phyloP scores from a whole-genome alignment of 2,329 filamentous ascomycete species.

The Cladosporium sp. region DNA sequence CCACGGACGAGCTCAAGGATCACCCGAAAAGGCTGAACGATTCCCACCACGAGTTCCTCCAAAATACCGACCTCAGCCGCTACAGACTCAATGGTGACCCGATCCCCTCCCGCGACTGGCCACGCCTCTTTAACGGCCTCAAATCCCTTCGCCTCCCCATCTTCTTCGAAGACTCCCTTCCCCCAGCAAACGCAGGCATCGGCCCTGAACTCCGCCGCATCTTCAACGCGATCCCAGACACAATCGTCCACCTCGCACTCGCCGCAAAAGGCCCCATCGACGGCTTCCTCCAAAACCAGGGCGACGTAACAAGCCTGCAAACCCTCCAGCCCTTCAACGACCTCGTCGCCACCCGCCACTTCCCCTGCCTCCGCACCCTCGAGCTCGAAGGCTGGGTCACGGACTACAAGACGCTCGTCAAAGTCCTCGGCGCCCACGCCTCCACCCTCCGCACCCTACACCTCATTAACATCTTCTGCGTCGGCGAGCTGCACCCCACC shows the following conservation, averaged over 20 bases:
- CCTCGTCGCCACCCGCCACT: not conserved
- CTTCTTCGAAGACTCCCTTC: conserved; percentile 14
- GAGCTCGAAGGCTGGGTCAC: conserved; percentile 16
- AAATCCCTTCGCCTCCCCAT: conserved; percentile 12
- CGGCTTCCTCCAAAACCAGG: conserved; percentile 15
- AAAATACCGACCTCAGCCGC: conserved; percentile 8
- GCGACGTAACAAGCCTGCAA: not conserved
- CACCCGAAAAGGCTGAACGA: conserved; percentile 3
- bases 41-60: not conserved
- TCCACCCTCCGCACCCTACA: conserved; percentile 11
- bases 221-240: conserved; percentile 12
- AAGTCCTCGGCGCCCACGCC: conserved; percentile 6
- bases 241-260: conserved; percentile 9
- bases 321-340: conserved; percentile 11
- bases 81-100: conserved; percentile 3
- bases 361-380: conserved; percentile 5
- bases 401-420: conserved; percentile 6
- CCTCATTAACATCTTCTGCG: conserved; percentile 16
- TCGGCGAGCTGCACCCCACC: not conserved
- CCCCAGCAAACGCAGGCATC: conserved; percentile 1
- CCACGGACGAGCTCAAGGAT: conserved; percentile 14
- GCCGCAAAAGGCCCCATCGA: conserved; percentile 15
- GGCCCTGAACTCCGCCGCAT: conserved; percentile 4
- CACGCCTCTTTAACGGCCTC: not conserved
- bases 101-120: conserved; percentile 9